Conservation (phyloP, 139 green algal genomes). For the Coelastrella sp. region DNA sequence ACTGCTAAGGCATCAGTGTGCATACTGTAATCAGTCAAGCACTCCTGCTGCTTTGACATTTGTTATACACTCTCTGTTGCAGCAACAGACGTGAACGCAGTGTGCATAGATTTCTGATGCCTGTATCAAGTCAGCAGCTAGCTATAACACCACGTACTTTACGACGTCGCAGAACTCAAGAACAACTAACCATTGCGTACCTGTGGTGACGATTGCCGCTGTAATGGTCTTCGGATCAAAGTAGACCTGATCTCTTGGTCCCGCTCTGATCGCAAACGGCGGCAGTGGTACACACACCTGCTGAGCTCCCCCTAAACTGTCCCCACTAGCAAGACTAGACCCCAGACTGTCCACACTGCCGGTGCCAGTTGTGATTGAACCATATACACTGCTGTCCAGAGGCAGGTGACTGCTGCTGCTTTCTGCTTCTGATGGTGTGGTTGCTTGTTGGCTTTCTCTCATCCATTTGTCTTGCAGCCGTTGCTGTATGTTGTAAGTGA, state of each 20-base stretch:
- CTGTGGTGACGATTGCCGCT: slow-evolving; percentile 83
- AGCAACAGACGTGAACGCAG: too few relatives aligned
- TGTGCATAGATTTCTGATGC: too few relatives aligned
- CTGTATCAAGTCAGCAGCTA: not conserved
- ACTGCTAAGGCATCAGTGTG: too few relatives aligned
- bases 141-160: not conserved
- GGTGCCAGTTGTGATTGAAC: not conserved
- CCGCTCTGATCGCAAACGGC: slow-evolving; percentile 75
- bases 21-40: too few relatives aligned
- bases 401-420: not conserved
- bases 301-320: not conserved
- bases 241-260: slow-evolving; percentile 74
- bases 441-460: not conserved
- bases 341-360: not conserved
- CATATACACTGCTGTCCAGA: slow-evolving; percentile 9
- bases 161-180: not conserved
- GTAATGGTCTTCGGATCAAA: slow-evolving; percentile 76
- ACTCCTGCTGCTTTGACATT: too few relatives aligned
- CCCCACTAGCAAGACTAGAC: not conserved
- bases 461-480: slow-evolving; percentile 9
- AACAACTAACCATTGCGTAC: slow-evolving; percentile 47
- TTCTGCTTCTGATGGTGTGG: not conserved
- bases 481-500: slow-evolving; percentile 4
- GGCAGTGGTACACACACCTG: slow-evolving; percentile 56
- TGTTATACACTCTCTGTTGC: too few relatives aligned